Evolutionary conservation across 129 eudicot species (phyloP), one percentile per base, ranked within the genome.

Genomic region (Flaveria brownii): DNA sequence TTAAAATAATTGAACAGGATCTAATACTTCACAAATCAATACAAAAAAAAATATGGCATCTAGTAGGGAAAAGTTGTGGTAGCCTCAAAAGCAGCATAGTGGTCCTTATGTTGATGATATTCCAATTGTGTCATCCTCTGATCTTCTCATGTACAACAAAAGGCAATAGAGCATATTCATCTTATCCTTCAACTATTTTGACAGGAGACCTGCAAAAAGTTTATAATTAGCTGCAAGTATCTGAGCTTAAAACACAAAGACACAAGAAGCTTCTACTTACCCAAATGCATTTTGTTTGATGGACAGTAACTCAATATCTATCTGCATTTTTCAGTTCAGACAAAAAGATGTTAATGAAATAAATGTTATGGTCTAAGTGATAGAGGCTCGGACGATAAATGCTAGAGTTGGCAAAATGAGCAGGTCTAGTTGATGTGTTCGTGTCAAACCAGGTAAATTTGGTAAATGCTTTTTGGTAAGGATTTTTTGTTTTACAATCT

Each of bases 231-330:
- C 20, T 50, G 52, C 54, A 65, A 60, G 72, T 68, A 65, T 42
- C 39, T 22, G 18, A 20, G 54, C 30, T 23, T 71, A 61, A 72
- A 80, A 15, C 18, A 5, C 28, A 46, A 28, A 18, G n/a, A 50
- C 45, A 56, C 20, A 0, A 10, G 16, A 36, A 3, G 63, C 55
- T 16, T 73, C 56, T 72, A 47, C 96, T 8, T 89, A 94, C 98
- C 98, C 98, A 61, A 92, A 94, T 62, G 98, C 91, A 80, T 86
- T 94, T 81, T 94, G 97, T 80, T 91, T 87, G 81, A 93, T 93
- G 45, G 98, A 70, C 79, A 94, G 80, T 80, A 93, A 79, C 63
- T 91, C 93, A 47, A 91, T 65, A 77, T 91, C 98, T 84, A 94
- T 23, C 96, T 94, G 97, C 85, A 82, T 63, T 77, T 64, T 54